Percentiles rank a stretch among this genome's conserved stretches.
Evolutionary conservation across 352 stramenopile genomes (phyloP).

Genomic region (Phytophthora syringae): DNA sequence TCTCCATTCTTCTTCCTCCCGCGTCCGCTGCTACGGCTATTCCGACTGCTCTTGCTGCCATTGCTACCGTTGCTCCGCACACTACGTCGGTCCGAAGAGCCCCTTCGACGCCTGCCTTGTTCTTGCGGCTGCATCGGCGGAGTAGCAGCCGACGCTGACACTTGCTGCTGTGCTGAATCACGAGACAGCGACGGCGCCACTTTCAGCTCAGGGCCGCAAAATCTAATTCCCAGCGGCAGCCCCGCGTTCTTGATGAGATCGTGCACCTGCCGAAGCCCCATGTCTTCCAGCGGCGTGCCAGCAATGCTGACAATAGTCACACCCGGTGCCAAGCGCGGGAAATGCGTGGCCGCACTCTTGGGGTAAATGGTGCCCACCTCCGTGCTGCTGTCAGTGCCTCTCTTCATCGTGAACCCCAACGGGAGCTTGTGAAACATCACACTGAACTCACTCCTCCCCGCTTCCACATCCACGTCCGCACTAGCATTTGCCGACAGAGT

Average conservation of each 20-base stretch:
- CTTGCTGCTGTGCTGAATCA: slow-evolving; percentile 12
- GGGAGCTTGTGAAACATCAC: slow-evolving; percentile 87
- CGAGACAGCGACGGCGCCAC: slow-evolving; percentile 9
- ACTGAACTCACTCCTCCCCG: slow-evolving; percentile 61
- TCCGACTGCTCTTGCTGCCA: slow-evolving; percentile 38
- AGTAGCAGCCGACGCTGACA: slow-evolving; percentile 2
- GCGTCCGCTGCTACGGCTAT: slow-evolving; percentile 32
- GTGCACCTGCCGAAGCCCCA: slow-evolving; percentile 85
- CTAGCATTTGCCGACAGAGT: slow-evolving; percentile 30
- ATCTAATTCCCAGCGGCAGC: slow-evolving; percentile 74
- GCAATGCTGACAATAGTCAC: slow-evolving; percentile 81
- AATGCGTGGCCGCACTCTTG: slow-evolving; percentile 77
- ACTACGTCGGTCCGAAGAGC: slow-evolving; percentile 34
- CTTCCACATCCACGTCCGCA: slow-evolving; percentile 25
- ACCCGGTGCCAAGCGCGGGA: slow-evolving; percentile 70
- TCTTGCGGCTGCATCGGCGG: slow-evolving; percentile 15
- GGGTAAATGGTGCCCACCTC: slow-evolving; percentile 89
- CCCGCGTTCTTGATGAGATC: slow-evolving; percentile 81
- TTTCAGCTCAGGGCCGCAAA: slow-evolving; percentile 42
- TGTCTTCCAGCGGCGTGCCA: slow-evolving; percentile 53
- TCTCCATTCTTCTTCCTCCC: slow-evolving; percentile 27
- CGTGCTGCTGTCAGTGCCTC: slow-evolving; percentile 65
- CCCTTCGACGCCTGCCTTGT: slow-evolving; percentile 23
- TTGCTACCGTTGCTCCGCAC: slow-evolving; percentile 40
- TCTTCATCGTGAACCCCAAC: slow-evolving; percentile 87